phyloP scores from a whole-genome alignment of 2,329 filamentous ascomycete genomes.

The Arachnomyces sp. region DNA sequence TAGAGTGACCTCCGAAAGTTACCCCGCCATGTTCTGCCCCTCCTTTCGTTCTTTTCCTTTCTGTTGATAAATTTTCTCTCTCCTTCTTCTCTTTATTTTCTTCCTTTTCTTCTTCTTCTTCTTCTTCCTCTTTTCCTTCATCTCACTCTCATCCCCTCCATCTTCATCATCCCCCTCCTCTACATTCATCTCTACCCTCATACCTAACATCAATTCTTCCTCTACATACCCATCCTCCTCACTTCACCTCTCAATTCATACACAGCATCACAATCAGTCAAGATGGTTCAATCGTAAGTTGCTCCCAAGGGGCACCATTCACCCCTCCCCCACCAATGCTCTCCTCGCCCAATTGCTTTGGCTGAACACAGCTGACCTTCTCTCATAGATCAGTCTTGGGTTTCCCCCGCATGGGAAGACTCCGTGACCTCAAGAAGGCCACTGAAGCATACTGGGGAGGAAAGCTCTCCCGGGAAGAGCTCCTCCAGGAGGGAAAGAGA shows the following conservation, averaged over 20 bases:
- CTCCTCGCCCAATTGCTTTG: conserved; percentile 6
- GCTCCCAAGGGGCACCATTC: neutral
- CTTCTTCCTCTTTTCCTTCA: conserved; percentile 7
- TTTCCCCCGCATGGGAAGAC: conserved; percentile 97
- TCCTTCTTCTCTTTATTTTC: conserved; percentile 11
- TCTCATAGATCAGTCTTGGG: conserved; percentile 65
- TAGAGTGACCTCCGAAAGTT: conserved; percentile 5
- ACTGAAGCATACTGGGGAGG: conserved; percentile 96
- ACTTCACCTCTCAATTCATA: conserved; percentile 4
- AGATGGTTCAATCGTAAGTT: conserved; percentile 54
- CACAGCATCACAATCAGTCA: conserved; percentile 27
- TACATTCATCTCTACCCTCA: neutral
- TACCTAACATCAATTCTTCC: neutral
- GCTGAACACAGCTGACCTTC: conserved; percentile 8
- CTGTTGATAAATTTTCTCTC: conserved; percentile 16
- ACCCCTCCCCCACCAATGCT: neutral
- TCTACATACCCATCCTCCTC: conserved; percentile 2
- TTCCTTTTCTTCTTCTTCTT: conserved; percentile 11
- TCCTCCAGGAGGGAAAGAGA: conserved; percentile 91
- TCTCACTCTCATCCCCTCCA: neutral
- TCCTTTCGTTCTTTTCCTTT: conserved; percentile 16
- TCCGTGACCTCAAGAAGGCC: conserved; percentile 99
- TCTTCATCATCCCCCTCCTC: neutral
- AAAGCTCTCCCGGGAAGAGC: conserved; percentile 85
- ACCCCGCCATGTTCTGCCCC: conserved; percentile 2